Evolutionary conservation across 2,329 filamentous ascomycete genomes (phyloP), one percentile per base, ranked within the genome.

Genomic region (Phoma sp.): DNA sequence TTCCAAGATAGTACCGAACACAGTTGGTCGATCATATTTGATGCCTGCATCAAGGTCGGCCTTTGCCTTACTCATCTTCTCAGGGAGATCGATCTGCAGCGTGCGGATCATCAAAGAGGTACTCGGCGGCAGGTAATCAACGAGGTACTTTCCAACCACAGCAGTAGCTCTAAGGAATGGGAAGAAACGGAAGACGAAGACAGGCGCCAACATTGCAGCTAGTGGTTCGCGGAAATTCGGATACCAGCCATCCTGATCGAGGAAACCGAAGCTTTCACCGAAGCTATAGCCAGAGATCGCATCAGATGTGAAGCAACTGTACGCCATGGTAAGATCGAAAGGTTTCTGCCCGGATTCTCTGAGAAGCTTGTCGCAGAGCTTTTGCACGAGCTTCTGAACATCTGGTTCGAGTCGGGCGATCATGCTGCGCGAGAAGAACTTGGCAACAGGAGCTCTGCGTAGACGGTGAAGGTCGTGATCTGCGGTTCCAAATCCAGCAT

Each of bases 361-460:
- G 3, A 67, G 65, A 1, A 67, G 51, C 35, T 67, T 67, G 32
- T 66, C 60, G 27, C 66, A 70, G 1, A 70, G 61, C 35, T 66
- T 62, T 11, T 66, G 57, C 10, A 64, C 64, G 4, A 62, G 30
- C 1, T 32, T 40, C 7, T 63, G 59, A 23, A 69, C 52, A 11
- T 65, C 62, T 2, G 66, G 66, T 35, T 69, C 65, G 13, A 69
- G 55, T 10, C 58, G 57, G 8, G 54, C 43, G 10, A 69, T 68
- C 62, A 65, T 67, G 9, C 59, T 45, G n/a, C 59, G 61, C 0
- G 71, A 74, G 57, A 77, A 76, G 64, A 75, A 76, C 6, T 69
- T 70, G 39, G 67, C 68, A 2, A 76, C 36, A 0, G 73, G 68
- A 2, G 57, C 52, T 32, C 73, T 64, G 11, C 74, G 64, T 8